Conservation (phyloP, 495 filamentous ascomycete species). For the Cercophora sp. region DNA sequence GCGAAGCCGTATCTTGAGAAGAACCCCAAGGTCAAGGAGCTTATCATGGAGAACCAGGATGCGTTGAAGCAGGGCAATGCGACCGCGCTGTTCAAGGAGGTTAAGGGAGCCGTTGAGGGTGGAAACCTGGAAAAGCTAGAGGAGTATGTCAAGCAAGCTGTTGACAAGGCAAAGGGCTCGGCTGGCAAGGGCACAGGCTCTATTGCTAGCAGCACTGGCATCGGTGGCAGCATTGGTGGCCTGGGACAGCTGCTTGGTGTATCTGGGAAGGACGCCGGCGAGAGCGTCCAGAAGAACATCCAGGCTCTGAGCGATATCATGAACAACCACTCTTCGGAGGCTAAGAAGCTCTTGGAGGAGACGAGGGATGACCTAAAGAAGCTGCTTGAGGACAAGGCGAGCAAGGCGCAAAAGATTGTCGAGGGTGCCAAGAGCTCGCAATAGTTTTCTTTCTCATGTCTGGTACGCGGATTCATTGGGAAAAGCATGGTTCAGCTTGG, state of each 20-base stretch:
- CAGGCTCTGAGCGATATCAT: slow-evolving; percentile 50
- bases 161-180: slow-evolving; percentile 49
- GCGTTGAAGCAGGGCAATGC: slow-evolving; percentile 57
- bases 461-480: no score
- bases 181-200: slow-evolving; percentile 21
- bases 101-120: slow-evolving; percentile 50
- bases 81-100: slow-evolving; percentile 48
- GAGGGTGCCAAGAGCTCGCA: slow-evolving; percentile 17
- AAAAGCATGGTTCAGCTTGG: no score
- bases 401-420: slow-evolving; percentile 39
- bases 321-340: slow-evolving; percentile 57
- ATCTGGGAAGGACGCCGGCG: slow-evolving; percentile 30
- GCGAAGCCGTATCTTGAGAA: slow-evolving; percentile 61
- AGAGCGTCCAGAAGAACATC: slow-evolving; percentile 54
- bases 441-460: no score
- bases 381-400: slow-evolving; percentile 38
- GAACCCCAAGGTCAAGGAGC: slow-evolving; percentile 59
- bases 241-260: slow-evolving; percentile 19
- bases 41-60: slow-evolving; percentile 59
- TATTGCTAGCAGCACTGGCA: slow-evolving; percentile 35
- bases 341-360: slow-evolving; percentile 56
- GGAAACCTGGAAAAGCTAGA: slow-evolving; percentile 54
- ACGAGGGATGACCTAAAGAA: slow-evolving; percentile 51
- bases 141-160: slow-evolving; percentile 52
- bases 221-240: slow-evolving; percentile 10